Evolutionary conservation across 140 eudicot species (phyloP).

Genomic region (Ambrosia hybrid): DNA sequence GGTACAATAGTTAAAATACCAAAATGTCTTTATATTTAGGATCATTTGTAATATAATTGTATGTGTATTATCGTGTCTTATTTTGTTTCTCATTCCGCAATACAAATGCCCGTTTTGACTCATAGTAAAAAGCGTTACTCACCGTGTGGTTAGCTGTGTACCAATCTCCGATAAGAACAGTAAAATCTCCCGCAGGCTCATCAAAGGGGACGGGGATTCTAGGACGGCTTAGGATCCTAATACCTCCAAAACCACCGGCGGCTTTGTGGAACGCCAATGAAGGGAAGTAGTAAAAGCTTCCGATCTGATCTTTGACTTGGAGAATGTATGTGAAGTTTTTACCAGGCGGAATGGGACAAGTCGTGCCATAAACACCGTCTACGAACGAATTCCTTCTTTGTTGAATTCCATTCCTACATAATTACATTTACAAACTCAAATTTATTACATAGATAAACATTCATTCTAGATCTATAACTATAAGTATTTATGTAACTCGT

Average conservation of each 20-base stretch:
- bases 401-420: conserved; percentile 74
- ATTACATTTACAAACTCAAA: not conserved
- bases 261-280: conserved; percentile 79
- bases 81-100: too few species aligned
- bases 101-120: not conserved
- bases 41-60: too few species aligned
- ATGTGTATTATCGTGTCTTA: too few species aligned
- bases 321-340: conserved; percentile 78
- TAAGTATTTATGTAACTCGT: too few species aligned
- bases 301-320: conserved; percentile 90
- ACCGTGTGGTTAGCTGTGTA: conserved; percentile 77
- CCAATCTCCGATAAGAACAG: conserved; percentile 87
- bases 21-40: too few species aligned
- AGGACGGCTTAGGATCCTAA: conserved; percentile 77
- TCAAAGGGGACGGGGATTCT: conserved; percentile 73
- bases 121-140: conserved; percentile 3
- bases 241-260: conserved; percentile 88
- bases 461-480: too few species aligned
- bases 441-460: not conserved
- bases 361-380: conserved; percentile 86
- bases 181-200: conserved; percentile 68
- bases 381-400: conserved; percentile 76
- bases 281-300: conserved; percentile 85
- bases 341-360: conserved; percentile 92
- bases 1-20: too few species aligned